phyloP scores from a whole-genome alignment of 352 stramenopile genomes.

The Pythium phragmitis region DNA sequence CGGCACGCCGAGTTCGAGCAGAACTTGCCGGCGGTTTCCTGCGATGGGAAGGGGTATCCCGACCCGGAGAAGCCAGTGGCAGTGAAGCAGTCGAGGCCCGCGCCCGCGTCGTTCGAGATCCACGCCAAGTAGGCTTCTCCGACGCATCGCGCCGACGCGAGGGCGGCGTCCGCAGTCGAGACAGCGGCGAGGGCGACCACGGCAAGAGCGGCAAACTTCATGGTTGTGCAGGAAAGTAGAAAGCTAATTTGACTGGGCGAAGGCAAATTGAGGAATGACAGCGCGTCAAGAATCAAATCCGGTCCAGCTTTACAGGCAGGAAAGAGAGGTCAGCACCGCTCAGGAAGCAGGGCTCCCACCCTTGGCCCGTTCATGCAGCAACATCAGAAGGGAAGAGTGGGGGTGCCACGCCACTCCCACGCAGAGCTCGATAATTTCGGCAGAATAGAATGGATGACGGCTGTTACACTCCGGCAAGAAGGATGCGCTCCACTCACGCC shows the following conservation, averaged over 20 bases:
- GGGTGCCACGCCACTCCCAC: no score
- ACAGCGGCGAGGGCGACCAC: neutral
- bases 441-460: no score
- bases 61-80: slow-evolving; percentile 10
- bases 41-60: neutral
- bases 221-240: neutral
- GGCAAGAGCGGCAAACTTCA: slow-evolving; percentile 19
- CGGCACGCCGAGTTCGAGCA: slow-evolving; percentile 5
- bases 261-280: slow-evolving; percentile 25
- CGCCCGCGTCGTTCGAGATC: neutral
- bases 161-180: neutral
- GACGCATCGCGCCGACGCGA: neutral
- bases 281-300: neutral
- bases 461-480: no score
- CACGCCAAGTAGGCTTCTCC: neutral
- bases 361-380: no score
- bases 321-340: neutral
- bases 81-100: neutral
- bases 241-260: slow-evolving; percentile 17
- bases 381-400: no score
- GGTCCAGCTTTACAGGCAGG: neutral
- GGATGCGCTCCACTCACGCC: no score
- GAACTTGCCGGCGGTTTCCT: slow-evolving; percentile 1
- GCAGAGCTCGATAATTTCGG: no score
- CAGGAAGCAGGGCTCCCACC: neutral